These are phyloP conservation scores for Boechera stricta DNA, from an alignment of 345 rosid genomes.

Conservation along the genomic window DNA sequence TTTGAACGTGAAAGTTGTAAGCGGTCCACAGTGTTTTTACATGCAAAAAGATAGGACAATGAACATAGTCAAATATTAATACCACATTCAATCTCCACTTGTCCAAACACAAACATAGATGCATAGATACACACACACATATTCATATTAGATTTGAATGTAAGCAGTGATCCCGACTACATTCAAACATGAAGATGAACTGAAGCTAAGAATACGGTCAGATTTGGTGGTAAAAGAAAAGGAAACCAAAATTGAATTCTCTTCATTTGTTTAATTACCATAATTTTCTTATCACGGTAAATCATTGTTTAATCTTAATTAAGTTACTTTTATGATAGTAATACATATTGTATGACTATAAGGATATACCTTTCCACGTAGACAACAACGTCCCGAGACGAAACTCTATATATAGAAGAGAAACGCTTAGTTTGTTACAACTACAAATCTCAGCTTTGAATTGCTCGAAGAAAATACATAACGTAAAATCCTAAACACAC, in stretches of 20 bases:
- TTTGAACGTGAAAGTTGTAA: conserved; percentile 32
- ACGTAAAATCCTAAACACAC: background rate
- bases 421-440: conserved; percentile 17
- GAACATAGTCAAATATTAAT: conserved; percentile 34
- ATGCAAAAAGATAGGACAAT: conserved; percentile 21
- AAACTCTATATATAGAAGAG: conserved; percentile 12
- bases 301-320: background rate
- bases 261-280: background rate
- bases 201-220: background rate
- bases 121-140: background rate
- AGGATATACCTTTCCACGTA: conserved; percentile 38
- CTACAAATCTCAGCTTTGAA: conserved; percentile 12
- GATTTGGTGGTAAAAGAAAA: conserved; percentile 3
- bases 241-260: conserved; percentile 28
- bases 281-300: background rate
- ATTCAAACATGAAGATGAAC: conserved; percentile 36
- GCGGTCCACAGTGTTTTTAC: background rate
- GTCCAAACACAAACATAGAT: conserved; percentile 25
- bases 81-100: conserved; percentile 40
- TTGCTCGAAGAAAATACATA: background rate
- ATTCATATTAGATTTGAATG: background rate
- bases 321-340: background rate
- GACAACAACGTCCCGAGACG: conserved; percentile 9
- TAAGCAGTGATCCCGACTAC: conserved; percentile 26
- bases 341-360: background rate